Conservation (phyloP, 148 eudicot species). For the Chenopodium formosanum region DNA sequence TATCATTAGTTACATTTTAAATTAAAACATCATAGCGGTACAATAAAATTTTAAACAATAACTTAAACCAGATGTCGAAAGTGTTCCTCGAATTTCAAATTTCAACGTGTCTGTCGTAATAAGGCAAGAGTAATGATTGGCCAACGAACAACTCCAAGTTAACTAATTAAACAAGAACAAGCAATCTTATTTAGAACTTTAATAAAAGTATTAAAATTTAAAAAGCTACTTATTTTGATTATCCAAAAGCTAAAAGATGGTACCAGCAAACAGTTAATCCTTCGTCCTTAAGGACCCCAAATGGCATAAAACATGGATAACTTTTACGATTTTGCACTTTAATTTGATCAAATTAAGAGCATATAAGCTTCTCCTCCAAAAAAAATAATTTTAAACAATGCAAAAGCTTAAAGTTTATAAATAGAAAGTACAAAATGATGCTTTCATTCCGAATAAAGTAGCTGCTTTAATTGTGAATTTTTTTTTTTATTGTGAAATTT, state of each 20-base stretch:
- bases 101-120: background rate
- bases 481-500: no score
- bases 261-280: conserved; percentile 18
- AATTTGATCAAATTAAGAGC: conserved; percentile 9
- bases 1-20: no score
- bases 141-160: background rate
- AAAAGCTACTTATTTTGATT: background rate
- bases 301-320: background rate
- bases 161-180: conserved; percentile 2
- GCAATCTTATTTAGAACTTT: background rate
- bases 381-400: background rate
- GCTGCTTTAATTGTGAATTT: conserved; percentile 5
- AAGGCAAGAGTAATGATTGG: conserved; percentile 14
- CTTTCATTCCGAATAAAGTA: background rate
- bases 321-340: background rate
- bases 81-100: conserved; percentile 11
- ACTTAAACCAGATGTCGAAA: no score
- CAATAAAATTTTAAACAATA: no score
- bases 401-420: conserved; percentile 6
- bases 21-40: no score
- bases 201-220: background rate
- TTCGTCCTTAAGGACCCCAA: conserved; percentile 28
- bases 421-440: conserved; percentile 22
- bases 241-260: conserved; percentile 4
- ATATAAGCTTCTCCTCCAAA: background rate